Conservation (phyloP, 179 eudicot species). For the Sideroxylon spinosum region DNA sequence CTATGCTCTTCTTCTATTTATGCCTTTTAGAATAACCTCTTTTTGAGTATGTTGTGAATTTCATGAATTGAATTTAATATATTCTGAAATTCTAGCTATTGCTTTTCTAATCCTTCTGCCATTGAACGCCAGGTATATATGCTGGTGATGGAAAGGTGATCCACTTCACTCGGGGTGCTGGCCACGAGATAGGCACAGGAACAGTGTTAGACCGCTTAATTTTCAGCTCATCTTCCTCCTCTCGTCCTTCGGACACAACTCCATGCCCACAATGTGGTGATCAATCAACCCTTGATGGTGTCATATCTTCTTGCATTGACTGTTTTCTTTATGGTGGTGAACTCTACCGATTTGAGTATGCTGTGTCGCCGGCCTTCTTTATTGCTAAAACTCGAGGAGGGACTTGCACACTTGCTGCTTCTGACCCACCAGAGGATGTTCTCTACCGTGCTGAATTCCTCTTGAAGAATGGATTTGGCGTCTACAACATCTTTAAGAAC, state of each 20-base stretch:
- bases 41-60: neutral
- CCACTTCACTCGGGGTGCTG: conserved; percentile 70
- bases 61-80: conserved; percentile 21
- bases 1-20: too few relatives aligned
- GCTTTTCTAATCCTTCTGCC: neutral
- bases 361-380: conserved; percentile 53
- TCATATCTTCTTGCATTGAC: conserved; percentile 57
- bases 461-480: conserved; percentile 59
- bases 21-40: neutral
- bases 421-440: conserved; percentile 45
- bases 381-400: conserved; percentile 65
- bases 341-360: conserved; percentile 61
- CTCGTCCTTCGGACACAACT: conserved; percentile 31
- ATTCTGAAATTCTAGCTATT: neutral
- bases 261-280: conserved; percentile 65
- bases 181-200: conserved; percentile 72
- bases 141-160: conserved; percentile 69
- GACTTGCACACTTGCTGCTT: conserved; percentile 60
- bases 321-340: conserved; percentile 71
- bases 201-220: conserved; percentile 55
- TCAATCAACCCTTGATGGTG: conserved; percentile 49
- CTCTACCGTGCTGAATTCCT: conserved; percentile 56
- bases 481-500: conserved; percentile 60
- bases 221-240: conserved; percentile 46
- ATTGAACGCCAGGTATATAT: conserved; percentile 53